Conservation (phyloP, 345 rosid species). For the Citrus hindsii region DNA sequence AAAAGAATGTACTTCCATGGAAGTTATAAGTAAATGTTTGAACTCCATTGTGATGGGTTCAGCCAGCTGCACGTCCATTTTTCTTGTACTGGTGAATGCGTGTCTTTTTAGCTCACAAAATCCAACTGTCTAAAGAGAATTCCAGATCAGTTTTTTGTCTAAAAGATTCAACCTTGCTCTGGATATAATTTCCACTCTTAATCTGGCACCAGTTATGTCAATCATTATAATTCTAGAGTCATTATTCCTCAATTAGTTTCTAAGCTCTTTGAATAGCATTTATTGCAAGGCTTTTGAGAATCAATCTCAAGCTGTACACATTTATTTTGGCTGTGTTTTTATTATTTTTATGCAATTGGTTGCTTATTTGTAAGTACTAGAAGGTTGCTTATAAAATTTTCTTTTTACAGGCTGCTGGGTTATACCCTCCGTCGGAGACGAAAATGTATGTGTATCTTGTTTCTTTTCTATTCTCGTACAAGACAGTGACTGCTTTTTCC, state of each 20-base stretch:
- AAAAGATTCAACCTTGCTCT: neutral
- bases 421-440: slow-evolving; percentile 66
- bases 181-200: neutral
- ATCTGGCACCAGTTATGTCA: neutral
- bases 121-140: no score
- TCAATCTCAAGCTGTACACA: neutral
- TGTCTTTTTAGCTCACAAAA: neutral
- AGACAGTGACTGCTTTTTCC: neutral
- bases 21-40: neutral
- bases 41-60: neutral
- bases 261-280: neutral
- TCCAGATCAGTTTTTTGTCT: no score
- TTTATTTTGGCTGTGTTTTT: neutral
- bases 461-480: slow-evolving; percentile 1
- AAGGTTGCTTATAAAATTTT: neutral
- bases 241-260: neutral
- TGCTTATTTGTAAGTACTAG: neutral
- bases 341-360: neutral
- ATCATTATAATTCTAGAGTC: neutral
- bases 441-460: slow-evolving; percentile 35
- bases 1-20: neutral
- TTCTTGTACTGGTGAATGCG: neutral
- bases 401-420: slow-evolving; percentile 57
- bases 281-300: neutral
- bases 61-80: neutral